These are phyloP conservation scores for Colletotrichum sp. DNA, from an alignment of 2,329 filamentous ascomycete species.

Conservation along the genomic window DNA sequence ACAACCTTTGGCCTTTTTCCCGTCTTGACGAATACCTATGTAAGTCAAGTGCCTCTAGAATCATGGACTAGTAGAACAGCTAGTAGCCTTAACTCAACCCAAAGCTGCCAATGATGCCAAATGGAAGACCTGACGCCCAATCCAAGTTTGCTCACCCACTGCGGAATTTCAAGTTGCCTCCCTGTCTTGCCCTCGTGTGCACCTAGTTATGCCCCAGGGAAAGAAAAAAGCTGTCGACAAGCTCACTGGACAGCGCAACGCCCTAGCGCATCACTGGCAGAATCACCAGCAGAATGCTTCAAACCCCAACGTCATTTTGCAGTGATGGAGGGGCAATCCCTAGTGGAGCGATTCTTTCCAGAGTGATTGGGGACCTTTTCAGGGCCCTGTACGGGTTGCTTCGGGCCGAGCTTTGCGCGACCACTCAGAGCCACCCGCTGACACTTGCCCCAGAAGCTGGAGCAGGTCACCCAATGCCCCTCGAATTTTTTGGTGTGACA, in stretches of 20 bases:
- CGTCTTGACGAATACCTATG: not conserved
- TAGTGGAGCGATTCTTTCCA: not conserved
- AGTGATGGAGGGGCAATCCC: slow-evolving; percentile 14
- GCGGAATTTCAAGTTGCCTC: not conserved
- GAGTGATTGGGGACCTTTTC: not conserved
- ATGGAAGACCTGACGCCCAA: not conserved
- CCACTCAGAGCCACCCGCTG: not conserved
- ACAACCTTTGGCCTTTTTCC: not conserved
- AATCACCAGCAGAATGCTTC: slow-evolving; percentile 5
- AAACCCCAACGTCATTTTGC: slow-evolving; percentile 18
- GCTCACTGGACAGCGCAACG: not conserved
- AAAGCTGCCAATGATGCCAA: not conserved
- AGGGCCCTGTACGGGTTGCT: not conserved
- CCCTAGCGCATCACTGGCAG: slow-evolving; percentile 16
- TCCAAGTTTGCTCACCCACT: not conserved
- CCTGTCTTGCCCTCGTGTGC: not conserved
- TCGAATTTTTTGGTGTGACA: slow-evolving; percentile 22
- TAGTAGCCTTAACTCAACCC: not conserved
- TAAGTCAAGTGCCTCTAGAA: not conserved
- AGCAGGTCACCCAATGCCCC: slow-evolving; percentile 11
- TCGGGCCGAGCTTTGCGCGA: slow-evolving; percentile 9
- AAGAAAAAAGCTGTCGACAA: not conserved
- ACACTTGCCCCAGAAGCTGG: not conserved
- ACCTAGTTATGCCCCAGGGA: not conserved
- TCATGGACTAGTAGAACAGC: not conserved